Conservation (phyloP, 768 basidiomycete species). For the Kondoa malvinella region DNA sequence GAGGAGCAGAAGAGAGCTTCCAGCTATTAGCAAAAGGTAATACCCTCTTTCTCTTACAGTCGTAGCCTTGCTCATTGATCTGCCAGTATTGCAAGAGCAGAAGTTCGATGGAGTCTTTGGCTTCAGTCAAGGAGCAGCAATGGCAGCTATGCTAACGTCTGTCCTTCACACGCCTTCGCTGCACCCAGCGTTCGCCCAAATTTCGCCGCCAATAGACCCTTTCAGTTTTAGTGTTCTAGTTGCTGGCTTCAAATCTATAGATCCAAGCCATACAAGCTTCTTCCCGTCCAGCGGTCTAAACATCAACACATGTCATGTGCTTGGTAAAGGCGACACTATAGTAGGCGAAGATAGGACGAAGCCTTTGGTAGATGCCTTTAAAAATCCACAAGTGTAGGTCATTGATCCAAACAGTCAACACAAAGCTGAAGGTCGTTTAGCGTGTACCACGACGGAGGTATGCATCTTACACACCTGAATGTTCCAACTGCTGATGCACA, state of each 20-base stretch:
- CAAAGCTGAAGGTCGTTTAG: not conserved
- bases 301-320: not conserved
- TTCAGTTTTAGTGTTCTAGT: not conserved
- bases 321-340: conserved; percentile 1
- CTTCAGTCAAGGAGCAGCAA: conserved; percentile 1
- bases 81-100: not conserved
- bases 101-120: conserved; percentile 3
- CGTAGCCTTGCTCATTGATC: not conserved
- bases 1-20: not conserved
- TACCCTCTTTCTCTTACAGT: not conserved
- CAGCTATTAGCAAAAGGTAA: not conserved
- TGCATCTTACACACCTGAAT: not conserved
- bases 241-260: conserved; percentile 2
- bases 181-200: not conserved
- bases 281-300: not conserved
- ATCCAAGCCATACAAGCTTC: not conserved
- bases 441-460: not conserved
- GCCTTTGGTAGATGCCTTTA: conserved; percentile 1
- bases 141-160: not conserved
- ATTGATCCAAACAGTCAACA: not conserved
- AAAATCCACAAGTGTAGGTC: not conserved
- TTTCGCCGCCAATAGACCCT: not conserved
- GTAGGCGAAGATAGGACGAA: conserved; percentile 3
- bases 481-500: not conserved
- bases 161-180: not conserved